Evolutionary conservation across 2,329 filamentous ascomycete species (phyloP), one percentile per base, ranked within the genome.

Genomic region (Dactylonectria macrodidyma): DNA sequence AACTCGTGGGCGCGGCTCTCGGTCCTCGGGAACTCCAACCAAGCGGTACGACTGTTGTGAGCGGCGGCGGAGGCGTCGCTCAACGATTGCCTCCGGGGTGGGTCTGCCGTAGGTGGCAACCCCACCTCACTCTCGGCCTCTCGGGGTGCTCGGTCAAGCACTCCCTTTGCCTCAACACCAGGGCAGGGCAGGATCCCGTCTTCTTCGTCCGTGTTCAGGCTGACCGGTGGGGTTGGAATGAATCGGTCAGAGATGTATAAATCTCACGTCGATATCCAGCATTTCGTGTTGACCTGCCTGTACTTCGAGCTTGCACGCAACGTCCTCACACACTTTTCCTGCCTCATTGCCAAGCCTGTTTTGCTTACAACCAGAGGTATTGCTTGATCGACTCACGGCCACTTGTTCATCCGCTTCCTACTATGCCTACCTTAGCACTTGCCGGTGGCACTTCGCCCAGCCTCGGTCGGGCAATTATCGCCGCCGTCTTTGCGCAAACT

Each of bases 341-440:
- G 46, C 46, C 46, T 50, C 24, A 50, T 50, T 50, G 46, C 46
- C 46, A 4, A 50, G 4, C 22, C 46, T 50, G 46, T 19, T 50
- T 50, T 50, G 46, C 46, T 22, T 50, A 12, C 24, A 24, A 50
- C 46, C 2, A n/a, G 46, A 48, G 46, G 6, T 48, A 48, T 50
- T 50, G n/a, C 46, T 50, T 50, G 2, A 50, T 50, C 46, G 46
- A 12, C 46, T 50, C 10, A n/a, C 12, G 46, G 1, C 46, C 46
- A 16, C 46, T 19, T 5, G 46, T 46, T 46, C 44, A 19, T 50
- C 46, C 36, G 14, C 36, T 50, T 50, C n/a, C 46, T 50, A 50
- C 46, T n/a, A 50, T 50, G 46, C 46, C 46, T 50, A 50, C 46
- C 46, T n/a, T 50, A 50, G 46, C 46, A 50, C 46, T 50, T 16